phyloP scores from a whole-genome alignment of 2,329 filamentous ascomycete species.

The Colletotrichum acutatum region DNA sequence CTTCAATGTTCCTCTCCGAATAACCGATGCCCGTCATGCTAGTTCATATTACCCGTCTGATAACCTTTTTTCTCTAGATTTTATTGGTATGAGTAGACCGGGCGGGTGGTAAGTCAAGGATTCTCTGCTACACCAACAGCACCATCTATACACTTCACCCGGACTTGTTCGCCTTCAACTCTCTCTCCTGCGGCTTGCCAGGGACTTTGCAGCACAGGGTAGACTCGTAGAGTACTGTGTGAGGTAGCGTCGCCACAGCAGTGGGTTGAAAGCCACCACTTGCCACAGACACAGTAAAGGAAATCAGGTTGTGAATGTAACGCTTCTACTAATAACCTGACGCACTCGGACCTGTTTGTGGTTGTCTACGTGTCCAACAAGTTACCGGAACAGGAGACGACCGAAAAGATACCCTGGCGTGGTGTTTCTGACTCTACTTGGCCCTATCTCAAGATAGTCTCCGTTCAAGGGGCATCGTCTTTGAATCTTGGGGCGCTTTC shows the following conservation, averaged over 20 bases:
- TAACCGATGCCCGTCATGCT: slow-evolving; percentile 36
- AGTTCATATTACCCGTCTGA: slow-evolving; percentile 39
- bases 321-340: slow-evolving; percentile 13
- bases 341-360: background rate
- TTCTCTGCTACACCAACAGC: slow-evolving; percentile 15
- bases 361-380: background rate
- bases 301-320: slow-evolving; percentile 3
- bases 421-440: background rate
- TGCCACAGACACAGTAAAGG: slow-evolving; percentile 8
- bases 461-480: background rate
- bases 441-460: slow-evolving; percentile 5
- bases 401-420: background rate
- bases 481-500: background rate
- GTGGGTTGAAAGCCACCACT: slow-evolving; percentile 17
- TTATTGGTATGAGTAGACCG: background rate
- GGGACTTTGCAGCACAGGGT: background rate
- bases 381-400: background rate
- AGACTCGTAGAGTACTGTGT: too few species aligned
- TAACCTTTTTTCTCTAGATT: slow-evolving; percentile 34
- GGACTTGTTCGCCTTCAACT: background rate
- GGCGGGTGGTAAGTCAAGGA: slow-evolving; percentile 24
- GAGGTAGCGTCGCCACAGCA: slow-evolving; percentile 13
- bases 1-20: slow-evolving; percentile 7
- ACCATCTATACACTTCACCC: background rate
- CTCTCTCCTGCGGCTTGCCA: background rate